Conservation (phyloP, 1,284 basidiomycete species). For the Melampsora abietis-canadensis region DNA sequence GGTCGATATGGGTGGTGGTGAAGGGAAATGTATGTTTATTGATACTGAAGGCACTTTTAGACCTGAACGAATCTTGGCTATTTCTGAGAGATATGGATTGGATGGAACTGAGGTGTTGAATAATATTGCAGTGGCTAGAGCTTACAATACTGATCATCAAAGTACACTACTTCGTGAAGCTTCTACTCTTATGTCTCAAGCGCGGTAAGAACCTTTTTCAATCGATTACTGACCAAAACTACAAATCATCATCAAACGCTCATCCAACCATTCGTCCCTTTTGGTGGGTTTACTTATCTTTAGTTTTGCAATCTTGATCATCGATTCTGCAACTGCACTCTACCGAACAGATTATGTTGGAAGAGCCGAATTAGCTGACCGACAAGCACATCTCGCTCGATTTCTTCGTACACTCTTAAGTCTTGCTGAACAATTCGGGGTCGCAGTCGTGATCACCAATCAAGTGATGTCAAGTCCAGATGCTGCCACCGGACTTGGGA, state of each 20-base stretch:
- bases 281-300: conserved; percentile 47
- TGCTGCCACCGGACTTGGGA: conserved; percentile 75
- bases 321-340: conserved; percentile 92
- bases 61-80: conserved; percentile 86
- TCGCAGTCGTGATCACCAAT: conserved; percentile 95
- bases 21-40: conserved; percentile 98
- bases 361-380: conserved; percentile 87
- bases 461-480: conserved; percentile 99
- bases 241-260: neutral
- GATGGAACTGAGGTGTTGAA: conserved; percentile 97
- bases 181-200: conserved; percentile 94
- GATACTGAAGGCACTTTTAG: conserved; percentile 99
- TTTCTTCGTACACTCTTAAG: conserved; percentile 89
- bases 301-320: conserved; percentile 92
- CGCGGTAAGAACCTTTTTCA: conserved; percentile 62
- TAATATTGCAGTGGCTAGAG: conserved; percentile 96
- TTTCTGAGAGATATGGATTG: conserved; percentile 90
- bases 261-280: conserved; percentile 16
- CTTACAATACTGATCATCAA: conserved; percentile 98
- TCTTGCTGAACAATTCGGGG: conserved; percentile 96
- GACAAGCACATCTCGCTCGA: conserved; percentile 95
- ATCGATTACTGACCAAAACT: no score
- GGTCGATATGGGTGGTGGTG: conserved; percentile 94
- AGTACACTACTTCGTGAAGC: conserved; percentile 83
- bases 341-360: conserved; percentile 96